A percentile compares a stretch with the other conserved stretches of the same genome.
Evolutionary conservation across 176 grass and related monocot species (phyloP).

Genomic region (Cenchrus fungigraminus): DNA sequence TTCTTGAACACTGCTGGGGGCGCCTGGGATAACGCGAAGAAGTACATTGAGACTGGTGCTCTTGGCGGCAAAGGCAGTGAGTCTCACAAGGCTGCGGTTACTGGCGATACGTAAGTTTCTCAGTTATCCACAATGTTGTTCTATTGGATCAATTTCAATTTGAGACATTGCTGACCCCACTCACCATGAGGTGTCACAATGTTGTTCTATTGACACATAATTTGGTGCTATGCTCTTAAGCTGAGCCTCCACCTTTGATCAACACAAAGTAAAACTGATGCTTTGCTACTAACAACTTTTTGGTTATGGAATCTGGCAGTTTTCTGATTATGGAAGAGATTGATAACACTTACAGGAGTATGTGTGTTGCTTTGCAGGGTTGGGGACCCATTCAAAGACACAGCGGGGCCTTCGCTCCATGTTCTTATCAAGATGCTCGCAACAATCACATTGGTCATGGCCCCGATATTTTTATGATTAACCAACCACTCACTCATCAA

Average conservation of each 20-base stretch:
- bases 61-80: conserved; percentile 98
- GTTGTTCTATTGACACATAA: not conserved
- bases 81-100: conserved; percentile 89
- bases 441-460: conserved; percentile 96
- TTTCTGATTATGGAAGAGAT: not conserved
- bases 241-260: not conserved
- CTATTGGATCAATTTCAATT: not conserved
- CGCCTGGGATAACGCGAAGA: conserved; percentile 99
- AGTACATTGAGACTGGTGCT: conserved; percentile 97
- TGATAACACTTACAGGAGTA: not conserved
- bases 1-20: conserved; percentile 97
- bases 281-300: not conserved
- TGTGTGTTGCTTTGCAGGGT: conserved; percentile 60
- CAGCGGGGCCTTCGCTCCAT: conserved; percentile 84
- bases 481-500: not conserved
- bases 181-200: not conserved
- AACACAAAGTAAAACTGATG: not conserved
- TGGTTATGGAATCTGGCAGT: not conserved
- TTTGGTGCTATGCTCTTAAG: conserved; percentile 5
- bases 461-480: conserved; percentile 90
- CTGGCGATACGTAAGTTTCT: conserved; percentile 95
- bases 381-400: conserved; percentile 99
- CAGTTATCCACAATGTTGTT: not conserved
- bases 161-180: no score
- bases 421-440: conserved; percentile 99